These are phyloP conservation scores for Xerocomus spinulosus DNA, from an alignment of 768 basidiomycete genomes.

Conservation along the genomic window DNA sequence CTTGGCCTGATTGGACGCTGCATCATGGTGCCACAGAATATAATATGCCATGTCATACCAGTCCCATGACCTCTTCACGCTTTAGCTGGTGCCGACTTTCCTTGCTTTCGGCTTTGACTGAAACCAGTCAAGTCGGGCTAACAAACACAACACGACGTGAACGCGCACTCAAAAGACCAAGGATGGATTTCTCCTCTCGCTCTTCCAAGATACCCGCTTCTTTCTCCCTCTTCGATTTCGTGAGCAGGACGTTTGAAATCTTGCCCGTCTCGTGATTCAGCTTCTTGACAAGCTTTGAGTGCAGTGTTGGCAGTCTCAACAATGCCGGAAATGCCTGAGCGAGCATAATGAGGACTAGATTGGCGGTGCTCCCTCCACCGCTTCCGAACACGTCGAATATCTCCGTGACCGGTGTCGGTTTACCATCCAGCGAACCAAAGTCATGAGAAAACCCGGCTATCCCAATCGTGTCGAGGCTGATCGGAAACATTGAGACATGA, in stretches of 20 bases:
- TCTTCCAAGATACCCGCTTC: conserved; percentile 22
- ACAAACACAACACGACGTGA: neutral
- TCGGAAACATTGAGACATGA: neutral
- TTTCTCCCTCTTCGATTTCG: conserved; percentile 31
- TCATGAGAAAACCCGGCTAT: conserved; percentile 42
- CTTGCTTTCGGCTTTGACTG: conserved; percentile 36
- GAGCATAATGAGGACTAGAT: conserved; percentile 21
- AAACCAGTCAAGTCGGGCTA: neutral
- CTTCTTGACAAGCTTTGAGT: conserved; percentile 19
- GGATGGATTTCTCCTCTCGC: conserved; percentile 34
- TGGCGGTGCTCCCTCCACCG: conserved; percentile 7
- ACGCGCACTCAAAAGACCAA: conserved; percentile 34
- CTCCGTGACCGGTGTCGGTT: conserved; percentile 22
- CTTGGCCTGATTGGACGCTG: too few species aligned
- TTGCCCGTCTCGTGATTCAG: conserved; percentile 30
- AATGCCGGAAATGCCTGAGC: conserved; percentile 29
- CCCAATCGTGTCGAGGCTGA: conserved; percentile 43
- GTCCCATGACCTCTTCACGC: too few species aligned
- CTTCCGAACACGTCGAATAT: conserved; percentile 23
- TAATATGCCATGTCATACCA: too few species aligned
- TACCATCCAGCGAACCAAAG: conserved; percentile 31
- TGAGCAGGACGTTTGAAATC: conserved; percentile 33
- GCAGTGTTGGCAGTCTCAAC: conserved; percentile 29
- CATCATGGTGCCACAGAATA: too few species aligned
- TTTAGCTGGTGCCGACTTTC: too few species aligned